These are phyloP conservation scores for Chondrus crispus DNA, from an alignment of 23 red algal genomes.

Conservation along the genomic window DNA sequence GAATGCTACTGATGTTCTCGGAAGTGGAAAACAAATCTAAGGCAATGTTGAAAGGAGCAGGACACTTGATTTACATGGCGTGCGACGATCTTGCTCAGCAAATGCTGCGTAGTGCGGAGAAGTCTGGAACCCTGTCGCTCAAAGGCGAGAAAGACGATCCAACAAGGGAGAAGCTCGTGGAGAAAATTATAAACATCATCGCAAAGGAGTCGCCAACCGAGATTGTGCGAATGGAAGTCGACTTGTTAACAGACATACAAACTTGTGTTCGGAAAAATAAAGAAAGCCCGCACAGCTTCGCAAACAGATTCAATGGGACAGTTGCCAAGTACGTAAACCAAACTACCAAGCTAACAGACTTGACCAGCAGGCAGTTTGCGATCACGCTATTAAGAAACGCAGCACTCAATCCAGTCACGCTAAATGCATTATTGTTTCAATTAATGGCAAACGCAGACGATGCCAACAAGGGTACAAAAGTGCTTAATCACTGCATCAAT, in stretches of 20 bases:
- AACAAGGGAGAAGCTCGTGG: neutral
- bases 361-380: neutral
- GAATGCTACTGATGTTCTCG: too few relatives aligned
- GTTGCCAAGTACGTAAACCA: neutral
- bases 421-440: neutral
- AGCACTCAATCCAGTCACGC: neutral
- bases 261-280: neutral
- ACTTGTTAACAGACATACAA: neutral
- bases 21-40: too few relatives aligned
- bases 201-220: neutral
- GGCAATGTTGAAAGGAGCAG: neutral
- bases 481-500: too few relatives aligned
- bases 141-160: neutral
- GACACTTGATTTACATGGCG: neutral
- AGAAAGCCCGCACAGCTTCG: neutral
- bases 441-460: neutral
- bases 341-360: neutral
- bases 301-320: neutral
- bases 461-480: too few relatives aligned
- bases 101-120: neutral
- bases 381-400: neutral
- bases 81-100: neutral
- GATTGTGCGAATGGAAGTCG: neutral
- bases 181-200: neutral
- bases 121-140: neutral